Evolutionary conservation across 2,329 filamentous ascomycete genomes (phyloP).

Genomic region (Phialemoniopsis sp.): DNA sequence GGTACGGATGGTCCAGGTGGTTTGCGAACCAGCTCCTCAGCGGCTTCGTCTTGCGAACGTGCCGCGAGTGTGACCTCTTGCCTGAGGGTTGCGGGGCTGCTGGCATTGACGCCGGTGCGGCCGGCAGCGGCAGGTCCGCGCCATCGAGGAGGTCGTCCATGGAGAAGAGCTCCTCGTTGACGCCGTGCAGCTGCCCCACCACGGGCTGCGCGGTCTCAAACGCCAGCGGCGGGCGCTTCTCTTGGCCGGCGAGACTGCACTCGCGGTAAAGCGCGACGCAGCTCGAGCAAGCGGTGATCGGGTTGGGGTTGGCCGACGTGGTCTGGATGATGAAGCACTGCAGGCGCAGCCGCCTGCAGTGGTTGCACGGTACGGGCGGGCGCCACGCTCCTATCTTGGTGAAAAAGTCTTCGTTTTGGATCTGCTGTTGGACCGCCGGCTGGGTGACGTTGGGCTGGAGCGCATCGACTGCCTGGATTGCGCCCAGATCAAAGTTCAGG

Average conservation of each 20-base stretch:
- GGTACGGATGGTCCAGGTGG: constrained; percentile 42
- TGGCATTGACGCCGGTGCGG: constrained; percentile 2
- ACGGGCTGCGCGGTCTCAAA: constrained; percentile 44
- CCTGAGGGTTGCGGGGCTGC: constrained; percentile 5
- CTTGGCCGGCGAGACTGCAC: constrained; percentile 39
- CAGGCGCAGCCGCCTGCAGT: constrained; percentile 37
- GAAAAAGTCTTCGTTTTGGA: constrained; percentile 25
- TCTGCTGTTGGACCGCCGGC: no score
- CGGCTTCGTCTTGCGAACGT: constrained; percentile 38
- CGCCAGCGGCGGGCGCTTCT: constrained; percentile 36
- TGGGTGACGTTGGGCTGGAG: no score
- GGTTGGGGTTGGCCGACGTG: constrained; percentile 41
- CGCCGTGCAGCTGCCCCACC: constrained; percentile 42
- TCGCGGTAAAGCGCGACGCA: constrained; percentile 45
- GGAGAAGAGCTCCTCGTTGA: constrained; percentile 30
- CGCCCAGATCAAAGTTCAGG: no score
- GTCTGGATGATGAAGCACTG: constrained; percentile 45
- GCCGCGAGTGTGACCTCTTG: constrained; percentile 31
- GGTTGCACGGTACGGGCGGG: constrained; percentile 34
- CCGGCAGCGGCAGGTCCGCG: no score
- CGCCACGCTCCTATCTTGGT: constrained; percentile 32
- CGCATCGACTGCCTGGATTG: no score
- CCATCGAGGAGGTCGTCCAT: not conserved
- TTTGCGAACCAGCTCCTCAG: constrained; percentile 40
- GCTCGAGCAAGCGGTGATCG: constrained; percentile 40